phyloP scores from a whole-genome alignment of 345 rosid species.

The Aurinia saxatilis region DNA sequence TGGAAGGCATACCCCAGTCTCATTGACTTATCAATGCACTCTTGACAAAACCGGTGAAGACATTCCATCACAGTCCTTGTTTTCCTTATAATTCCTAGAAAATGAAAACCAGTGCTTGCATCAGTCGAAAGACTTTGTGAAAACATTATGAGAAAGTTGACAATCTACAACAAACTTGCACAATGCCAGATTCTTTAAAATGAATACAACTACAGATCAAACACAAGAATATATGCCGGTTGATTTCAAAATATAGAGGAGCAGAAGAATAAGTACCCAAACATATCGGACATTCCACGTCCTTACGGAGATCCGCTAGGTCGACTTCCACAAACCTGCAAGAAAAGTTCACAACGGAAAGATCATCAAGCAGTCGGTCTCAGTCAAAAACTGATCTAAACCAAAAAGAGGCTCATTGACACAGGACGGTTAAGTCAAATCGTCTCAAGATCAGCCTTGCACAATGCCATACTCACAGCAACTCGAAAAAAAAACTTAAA shows the following conservation, averaged over 20 bases:
- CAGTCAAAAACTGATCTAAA: background rate
- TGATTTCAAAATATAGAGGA: background rate
- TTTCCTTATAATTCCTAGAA: slow-evolving; percentile 84
- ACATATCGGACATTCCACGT: slow-evolving; percentile 90
- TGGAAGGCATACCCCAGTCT: slow-evolving; percentile 70
- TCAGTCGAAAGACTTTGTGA: background rate
- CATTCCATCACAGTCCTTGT: slow-evolving; percentile 96
- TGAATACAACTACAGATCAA: background rate
- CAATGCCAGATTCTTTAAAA: background rate
- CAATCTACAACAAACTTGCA: background rate
- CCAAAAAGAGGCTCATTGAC: background rate
- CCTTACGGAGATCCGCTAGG: slow-evolving; percentile 65
- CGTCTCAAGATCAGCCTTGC: background rate
- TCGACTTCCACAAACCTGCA: slow-evolving; percentile 66
- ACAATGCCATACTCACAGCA: background rate
- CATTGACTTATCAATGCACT: slow-evolving; percentile 96
- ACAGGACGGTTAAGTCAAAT: background rate
- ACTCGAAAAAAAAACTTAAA: background rate
- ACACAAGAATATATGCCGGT: background rate
- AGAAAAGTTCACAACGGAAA: slow-evolving; percentile 8
- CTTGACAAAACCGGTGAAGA: slow-evolving; percentile 90
- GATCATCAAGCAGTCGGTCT: background rate
- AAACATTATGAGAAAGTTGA: background rate
- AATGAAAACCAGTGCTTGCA: background rate
- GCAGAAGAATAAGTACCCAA: slow-evolving; percentile 46